A percentile compares a stretch with the other conserved stretches of the same genome.
Evolutionary conservation across 371 early-diverging fungal genomes (phyloP).

Genomic region (Conidiobolus incongruus): DNA sequence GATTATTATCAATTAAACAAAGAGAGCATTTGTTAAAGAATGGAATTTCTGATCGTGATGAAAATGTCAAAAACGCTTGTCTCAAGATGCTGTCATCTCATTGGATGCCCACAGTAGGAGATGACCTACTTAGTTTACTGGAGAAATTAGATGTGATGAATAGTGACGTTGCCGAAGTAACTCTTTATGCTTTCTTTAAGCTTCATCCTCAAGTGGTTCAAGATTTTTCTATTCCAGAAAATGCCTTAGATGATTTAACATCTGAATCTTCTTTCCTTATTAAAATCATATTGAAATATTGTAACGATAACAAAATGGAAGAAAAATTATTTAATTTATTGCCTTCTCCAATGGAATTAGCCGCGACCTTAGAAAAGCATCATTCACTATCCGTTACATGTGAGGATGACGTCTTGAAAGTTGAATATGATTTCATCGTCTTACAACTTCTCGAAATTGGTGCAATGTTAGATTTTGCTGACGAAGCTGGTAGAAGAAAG

Average conservation of each 20-base stretch:
- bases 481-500: conserved; percentile 64
- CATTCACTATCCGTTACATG: conserved; percentile 24
- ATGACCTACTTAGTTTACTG: conserved; percentile 41
- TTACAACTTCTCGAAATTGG: conserved; percentile 52
- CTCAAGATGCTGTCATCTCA: conserved; percentile 39
- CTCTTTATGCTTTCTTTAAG: conserved; percentile 35
- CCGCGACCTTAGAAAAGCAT: conserved; percentile 39
- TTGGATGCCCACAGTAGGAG: conserved; percentile 53
- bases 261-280: too few relatives aligned
- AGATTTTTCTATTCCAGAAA: not conserved
- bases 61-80: conserved; percentile 44
- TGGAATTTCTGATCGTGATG: conserved; percentile 46
- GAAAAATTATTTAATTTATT: conserved; percentile 40
- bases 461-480: conserved; percentile 53
- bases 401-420: conserved; percentile 28
- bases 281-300: not conserved
- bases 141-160: conserved; percentile 60
- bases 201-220: conserved; percentile 21
- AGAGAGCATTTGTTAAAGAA: conserved; percentile 41
- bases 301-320: conserved; percentile 14
- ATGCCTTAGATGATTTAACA: too few relatives aligned
- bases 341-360: conserved; percentile 48
- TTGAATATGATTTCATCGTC: conserved; percentile 47
- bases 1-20: conserved; percentile 33
- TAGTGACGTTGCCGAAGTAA: conserved; percentile 35